A percentile compares a stretch with the other conserved stretches of the same genome.
phyloP scores from a whole-genome alignment of 228 moss, liverwort and hornwort species.

The Sphagnum fallax region DNA sequence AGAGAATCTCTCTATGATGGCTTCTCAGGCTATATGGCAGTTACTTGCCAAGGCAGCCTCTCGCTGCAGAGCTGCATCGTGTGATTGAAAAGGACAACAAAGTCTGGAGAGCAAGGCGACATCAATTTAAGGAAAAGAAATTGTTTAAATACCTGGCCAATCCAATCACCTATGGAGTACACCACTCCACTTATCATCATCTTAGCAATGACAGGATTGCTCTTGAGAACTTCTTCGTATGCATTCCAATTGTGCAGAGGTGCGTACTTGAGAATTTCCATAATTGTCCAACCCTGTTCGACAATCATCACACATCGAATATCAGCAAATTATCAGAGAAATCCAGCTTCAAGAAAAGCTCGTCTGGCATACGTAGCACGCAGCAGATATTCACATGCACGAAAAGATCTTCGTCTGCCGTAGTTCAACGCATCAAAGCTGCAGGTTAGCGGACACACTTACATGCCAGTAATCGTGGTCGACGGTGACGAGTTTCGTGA shows the following conservation, averaged over 20 bases:
- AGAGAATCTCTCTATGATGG: too few relatives aligned
- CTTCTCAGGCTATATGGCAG: too few relatives aligned
- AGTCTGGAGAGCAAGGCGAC: too few relatives aligned
- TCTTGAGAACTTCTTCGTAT: slow-evolving; percentile 38
- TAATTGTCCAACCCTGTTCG: slow-evolving; percentile 40
- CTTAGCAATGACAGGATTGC: slow-evolving; percentile 40
- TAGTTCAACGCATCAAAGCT: too few relatives aligned
- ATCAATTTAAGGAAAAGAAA: background rate
- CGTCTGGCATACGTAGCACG: background rate
- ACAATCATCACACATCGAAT: background rate
- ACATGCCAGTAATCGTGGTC: slow-evolving; percentile 62
- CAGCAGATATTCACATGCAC: too few relatives aligned
- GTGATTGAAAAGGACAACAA: too few relatives aligned
- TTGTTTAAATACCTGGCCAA: slow-evolving; percentile 24
- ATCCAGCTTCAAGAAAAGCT: background rate
- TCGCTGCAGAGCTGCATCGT: too few relatives aligned
- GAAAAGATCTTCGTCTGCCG: background rate
- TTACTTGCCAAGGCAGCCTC: too few relatives aligned
- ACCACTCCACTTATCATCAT: slow-evolving; percentile 58
- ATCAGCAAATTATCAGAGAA: background rate
- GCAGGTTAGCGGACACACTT: background rate
- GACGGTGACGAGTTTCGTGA: slow-evolving; percentile 36
- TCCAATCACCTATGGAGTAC: slow-evolving; percentile 48
- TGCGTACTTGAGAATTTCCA: slow-evolving; percentile 37
- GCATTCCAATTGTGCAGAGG: slow-evolving; percentile 47